phyloP scores from a whole-genome alignment of 2,329 filamentous ascomycete genomes.

The Calonectria pseudoturangicola region DNA sequence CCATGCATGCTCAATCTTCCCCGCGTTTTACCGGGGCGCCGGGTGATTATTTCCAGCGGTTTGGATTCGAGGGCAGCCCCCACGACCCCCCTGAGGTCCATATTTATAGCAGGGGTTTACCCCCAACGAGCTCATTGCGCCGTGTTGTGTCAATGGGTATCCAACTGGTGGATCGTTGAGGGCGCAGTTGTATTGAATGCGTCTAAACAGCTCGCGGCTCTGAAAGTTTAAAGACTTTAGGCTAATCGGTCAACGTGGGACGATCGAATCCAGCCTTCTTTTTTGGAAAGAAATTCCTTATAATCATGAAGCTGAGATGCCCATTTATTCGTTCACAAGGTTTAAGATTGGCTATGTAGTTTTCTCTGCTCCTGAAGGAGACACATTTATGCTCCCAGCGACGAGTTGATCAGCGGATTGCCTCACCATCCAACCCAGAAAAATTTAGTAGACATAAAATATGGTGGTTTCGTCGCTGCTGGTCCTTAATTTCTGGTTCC shows the following conservation, averaged over 20 bases:
- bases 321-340: not conserved
- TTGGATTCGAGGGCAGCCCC: not conserved
- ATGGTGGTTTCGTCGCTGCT: slow-evolving; percentile 52
- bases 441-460: slow-evolving; percentile 56
- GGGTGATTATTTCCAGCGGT: slow-evolving; percentile 23
- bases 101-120: not conserved
- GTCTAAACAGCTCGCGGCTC: not conserved
- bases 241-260: no score
- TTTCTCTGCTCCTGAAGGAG: not conserved
- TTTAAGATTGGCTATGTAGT: not conserved
- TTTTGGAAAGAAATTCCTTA: no score
- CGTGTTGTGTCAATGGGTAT: not conserved
- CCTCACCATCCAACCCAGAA: not conserved
- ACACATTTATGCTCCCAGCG: not conserved
- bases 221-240: not conserved
- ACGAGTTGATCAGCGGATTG: not conserved
- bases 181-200: not conserved
- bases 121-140: no score
- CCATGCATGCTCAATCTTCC: slow-evolving; percentile 8
- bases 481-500: slow-evolving; percentile 60
- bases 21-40: slow-evolving; percentile 12
- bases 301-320: no score
- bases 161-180: not conserved
- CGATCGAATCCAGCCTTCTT: no score
- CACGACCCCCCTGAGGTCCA: not conserved